These are phyloP conservation scores for Gaertneriomyces sp. DNA, from an alignment of 192 early-diverging fungal species.

Conservation along the genomic window DNA sequence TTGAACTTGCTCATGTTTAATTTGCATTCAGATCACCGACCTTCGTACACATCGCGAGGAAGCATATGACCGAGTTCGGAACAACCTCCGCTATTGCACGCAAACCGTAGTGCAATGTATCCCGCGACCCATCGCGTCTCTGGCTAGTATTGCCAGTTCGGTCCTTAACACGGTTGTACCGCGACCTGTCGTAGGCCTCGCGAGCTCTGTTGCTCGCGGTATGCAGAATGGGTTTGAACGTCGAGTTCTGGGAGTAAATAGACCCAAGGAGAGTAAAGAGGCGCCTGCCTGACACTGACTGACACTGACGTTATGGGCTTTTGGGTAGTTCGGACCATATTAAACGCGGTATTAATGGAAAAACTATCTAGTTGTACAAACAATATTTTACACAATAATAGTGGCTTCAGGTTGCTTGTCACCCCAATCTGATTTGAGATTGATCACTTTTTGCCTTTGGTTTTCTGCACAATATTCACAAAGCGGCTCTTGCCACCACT, in stretches of 20 bases:
- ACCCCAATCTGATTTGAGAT: no score
- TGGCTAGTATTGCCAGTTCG: slow-evolving; percentile 15
- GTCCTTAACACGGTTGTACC: slow-evolving; percentile 5
- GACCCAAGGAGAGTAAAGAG: no score
- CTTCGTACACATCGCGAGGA: slow-evolving; percentile 21
- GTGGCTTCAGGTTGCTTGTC: no score
- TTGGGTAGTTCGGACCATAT: no score
- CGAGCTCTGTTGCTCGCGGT: slow-evolving; percentile 9
- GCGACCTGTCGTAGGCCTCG: slow-evolving; percentile 6
- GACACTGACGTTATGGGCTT: no score
- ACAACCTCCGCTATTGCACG: neutral
- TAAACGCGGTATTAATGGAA: no score
- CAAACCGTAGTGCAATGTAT: slow-evolving; percentile 2
- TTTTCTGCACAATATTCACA: no score
- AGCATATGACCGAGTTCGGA: slow-evolving; percentile 24
- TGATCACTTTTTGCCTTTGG: no score
- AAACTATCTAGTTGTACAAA: no score
- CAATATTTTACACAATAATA: no score
- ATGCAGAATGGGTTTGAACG: slow-evolving; percentile 12
- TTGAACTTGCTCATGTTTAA: slow-evolving; percentile 2
- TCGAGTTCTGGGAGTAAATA: neutral
- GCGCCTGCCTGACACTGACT: no score
- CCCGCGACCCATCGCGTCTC: slow-evolving; percentile 12
- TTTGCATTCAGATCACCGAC: slow-evolving; percentile 21
- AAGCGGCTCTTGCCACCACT: neutral